These are phyloP conservation scores for Neopestalotiopsis sp. DNA, from an alignment of 2,329 filamentous ascomycete genomes.

Conservation along the genomic window DNA sequence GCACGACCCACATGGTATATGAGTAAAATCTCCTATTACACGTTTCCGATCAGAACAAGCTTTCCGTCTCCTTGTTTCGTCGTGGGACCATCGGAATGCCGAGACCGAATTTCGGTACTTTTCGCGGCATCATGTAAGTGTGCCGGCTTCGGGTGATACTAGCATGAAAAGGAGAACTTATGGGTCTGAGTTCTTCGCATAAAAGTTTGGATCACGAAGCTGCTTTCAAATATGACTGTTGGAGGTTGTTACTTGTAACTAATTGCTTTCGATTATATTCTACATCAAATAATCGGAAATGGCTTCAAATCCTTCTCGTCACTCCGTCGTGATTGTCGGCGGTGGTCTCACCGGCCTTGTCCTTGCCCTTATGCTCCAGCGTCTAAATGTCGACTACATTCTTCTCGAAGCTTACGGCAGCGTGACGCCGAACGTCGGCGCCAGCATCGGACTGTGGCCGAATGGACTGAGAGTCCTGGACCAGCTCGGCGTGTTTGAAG, in stretches of 20 bases:
- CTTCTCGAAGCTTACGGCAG: constrained; percentile 4
- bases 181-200: background rate
- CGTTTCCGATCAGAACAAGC: background rate
- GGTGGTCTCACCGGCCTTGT: background rate
- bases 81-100: background rate
- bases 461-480: constrained; percentile 1
- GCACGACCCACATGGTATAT: constrained; percentile 5
- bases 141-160: background rate
- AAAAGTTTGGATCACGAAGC: too few species aligned
- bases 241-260: too few species aligned
- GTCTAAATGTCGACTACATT: background rate
- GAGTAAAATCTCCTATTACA: background rate
- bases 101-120: background rate
- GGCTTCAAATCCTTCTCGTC: background rate
- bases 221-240: too few species aligned
- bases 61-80: background rate
- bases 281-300: background rate
- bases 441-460: constrained; percentile 3
- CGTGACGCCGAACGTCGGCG: background rate
- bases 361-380: background rate
- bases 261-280: too few species aligned
- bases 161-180: background rate
- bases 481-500: background rate
- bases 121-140: background rate
- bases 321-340: constrained; percentile 1